Base-by-base conservation (phyloP, 495 filamentous ascomycete species). In the Bryoglossum gracile region DNA sequence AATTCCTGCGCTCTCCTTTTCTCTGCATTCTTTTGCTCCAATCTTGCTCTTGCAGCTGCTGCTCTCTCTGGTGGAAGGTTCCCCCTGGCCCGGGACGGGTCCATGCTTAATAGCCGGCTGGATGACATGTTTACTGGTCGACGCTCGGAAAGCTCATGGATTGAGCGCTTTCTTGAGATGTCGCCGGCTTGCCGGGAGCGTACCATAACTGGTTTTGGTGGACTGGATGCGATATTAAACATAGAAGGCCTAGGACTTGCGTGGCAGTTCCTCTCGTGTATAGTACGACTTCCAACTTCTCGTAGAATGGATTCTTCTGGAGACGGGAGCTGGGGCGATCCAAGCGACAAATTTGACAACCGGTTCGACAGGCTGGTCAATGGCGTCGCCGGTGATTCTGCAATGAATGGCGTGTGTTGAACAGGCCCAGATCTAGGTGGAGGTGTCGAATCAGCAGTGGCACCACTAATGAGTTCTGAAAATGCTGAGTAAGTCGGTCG, bases 31-130 rank as follows among this genome's bases (percentile, higher is more conserved):
- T 68, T 76, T 52, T 71, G 69, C 59, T 78, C 75, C 10, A 87
- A 64, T 23, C 84, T 69, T 22, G 77, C 80, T 53, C 76, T 72
- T 3, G 84, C 84, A 5, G 82, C 83, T 13, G 76, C 73, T 23
- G 66, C 63, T 26, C 83, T 72, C 10, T 85, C 80, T 1, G 77
- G 66, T 3, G 82, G 70, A 17, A 87, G 52, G 0, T 62, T 56
- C n/a, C 70, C 68, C 13, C 68, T 72, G 39, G 55, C 67, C 21
- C 51, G 61, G 42, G 37, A 64, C 34, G 14, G 64, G 42, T 35
- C 61, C 65, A 37, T 61, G 57, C 42, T 65, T 46, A 37, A 38
- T 32, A 56, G 35, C 24, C 43, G 28, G 32, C 50, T 55, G 38
- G 50, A 51, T 14, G 30, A 8, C 3, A 65, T 55, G 39, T 67